Evolutionary conservation across 2,329 filamentous ascomycete genomes (phyloP).

Genomic region (Cordyceps farinosa): DNA sequence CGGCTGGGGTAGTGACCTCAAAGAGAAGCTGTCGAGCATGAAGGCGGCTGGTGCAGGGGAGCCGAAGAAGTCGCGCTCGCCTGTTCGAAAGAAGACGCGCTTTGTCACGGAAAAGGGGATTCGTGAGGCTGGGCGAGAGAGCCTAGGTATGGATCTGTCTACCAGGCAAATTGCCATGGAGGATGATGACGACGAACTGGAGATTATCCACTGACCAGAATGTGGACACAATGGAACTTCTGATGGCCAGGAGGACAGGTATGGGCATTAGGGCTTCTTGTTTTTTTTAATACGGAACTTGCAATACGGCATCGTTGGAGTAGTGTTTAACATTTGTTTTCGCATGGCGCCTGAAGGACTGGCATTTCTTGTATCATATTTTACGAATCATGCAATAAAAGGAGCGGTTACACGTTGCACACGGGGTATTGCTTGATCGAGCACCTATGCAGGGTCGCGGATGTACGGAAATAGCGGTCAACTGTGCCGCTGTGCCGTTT

Average conservation of each 20-base stretch:
- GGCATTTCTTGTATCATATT: constrained; percentile 14
- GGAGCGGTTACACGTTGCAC: background rate
- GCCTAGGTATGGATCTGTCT: constrained; percentile 54
- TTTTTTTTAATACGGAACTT: background rate
- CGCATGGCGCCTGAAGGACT: background rate
- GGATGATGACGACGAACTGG: constrained; percentile 46
- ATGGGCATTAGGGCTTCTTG: background rate
- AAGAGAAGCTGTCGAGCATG: constrained; percentile 58
- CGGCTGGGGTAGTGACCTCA: constrained; percentile 57
- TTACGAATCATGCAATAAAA: constrained; percentile 4
- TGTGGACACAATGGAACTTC: background rate
- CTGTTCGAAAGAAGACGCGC: constrained; percentile 69
- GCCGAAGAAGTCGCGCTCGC: constrained; percentile 34
- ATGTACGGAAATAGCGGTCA: constrained; percentile 1
- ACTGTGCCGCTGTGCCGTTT: background rate
- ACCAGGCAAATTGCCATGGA: constrained; percentile 35
- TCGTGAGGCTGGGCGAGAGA: constrained; percentile 71
- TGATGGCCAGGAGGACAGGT: background rate
- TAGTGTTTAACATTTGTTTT: constrained; percentile 6
- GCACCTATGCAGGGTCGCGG: background rate
- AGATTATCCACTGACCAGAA: constrained; percentile 40
- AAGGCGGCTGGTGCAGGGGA: constrained; percentile 55
- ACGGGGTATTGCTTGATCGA: background rate
- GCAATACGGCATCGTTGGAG: constrained; percentile 11
- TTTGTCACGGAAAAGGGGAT: constrained; percentile 77